Conservation (phyloP, 2,329 filamentous ascomycete species). For the Eutypella sp. region DNA sequence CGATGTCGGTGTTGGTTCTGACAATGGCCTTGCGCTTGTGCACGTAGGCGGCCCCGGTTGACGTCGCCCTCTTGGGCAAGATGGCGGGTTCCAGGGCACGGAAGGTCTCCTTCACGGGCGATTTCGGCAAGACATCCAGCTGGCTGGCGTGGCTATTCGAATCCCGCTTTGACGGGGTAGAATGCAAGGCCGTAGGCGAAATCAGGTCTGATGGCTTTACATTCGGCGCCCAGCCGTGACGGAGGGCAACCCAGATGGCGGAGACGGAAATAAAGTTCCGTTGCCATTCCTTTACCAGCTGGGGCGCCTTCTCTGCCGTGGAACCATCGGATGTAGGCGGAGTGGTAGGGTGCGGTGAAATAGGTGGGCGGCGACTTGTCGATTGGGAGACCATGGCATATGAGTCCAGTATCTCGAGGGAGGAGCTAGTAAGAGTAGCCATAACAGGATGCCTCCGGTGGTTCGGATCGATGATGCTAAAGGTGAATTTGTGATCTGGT, state of each 20-base stretch:
- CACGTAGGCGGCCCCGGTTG: slow-evolving; percentile 43
- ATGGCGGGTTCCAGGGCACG: slow-evolving; percentile 7
- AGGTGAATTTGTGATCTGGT: slow-evolving; percentile 59
- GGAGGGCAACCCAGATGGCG: slow-evolving; percentile 46
- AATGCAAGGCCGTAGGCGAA: slow-evolving; percentile 6
- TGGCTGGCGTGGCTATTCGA: slow-evolving; percentile 2
- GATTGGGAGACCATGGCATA: slow-evolving; percentile 56
- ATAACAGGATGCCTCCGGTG: slow-evolving; percentile 69
- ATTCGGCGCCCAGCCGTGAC: slow-evolving; percentile 37
- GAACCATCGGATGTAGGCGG: slow-evolving; percentile 11
- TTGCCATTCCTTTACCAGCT: slow-evolving; percentile 37
- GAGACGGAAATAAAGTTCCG: slow-evolving; percentile 47
- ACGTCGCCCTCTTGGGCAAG: slow-evolving; percentile 37
- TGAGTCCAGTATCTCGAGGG: slow-evolving; percentile 64
- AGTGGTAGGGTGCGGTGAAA: slow-evolving; percentile 26
- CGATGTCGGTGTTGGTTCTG: slow-evolving; percentile 8
- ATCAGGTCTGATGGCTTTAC: slow-evolving; percentile 27
- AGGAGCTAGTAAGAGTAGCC: slow-evolving; percentile 58
- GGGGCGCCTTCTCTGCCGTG: slow-evolving; percentile 27
- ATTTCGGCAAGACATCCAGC: slow-evolving; percentile 1
- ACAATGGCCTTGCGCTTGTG: slow-evolving; percentile 28
- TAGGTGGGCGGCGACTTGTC: slow-evolving; percentile 42
- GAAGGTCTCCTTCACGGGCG: slow-evolving; percentile 7
- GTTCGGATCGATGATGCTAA: slow-evolving; percentile 68
- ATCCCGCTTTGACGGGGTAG: slow-evolving; percentile 11